These are phyloP conservation scores for Chernovozyma sophiae-reginae DNA, from an alignment of 1,139 yeast genomes.

Conservation along the genomic window DNA sequence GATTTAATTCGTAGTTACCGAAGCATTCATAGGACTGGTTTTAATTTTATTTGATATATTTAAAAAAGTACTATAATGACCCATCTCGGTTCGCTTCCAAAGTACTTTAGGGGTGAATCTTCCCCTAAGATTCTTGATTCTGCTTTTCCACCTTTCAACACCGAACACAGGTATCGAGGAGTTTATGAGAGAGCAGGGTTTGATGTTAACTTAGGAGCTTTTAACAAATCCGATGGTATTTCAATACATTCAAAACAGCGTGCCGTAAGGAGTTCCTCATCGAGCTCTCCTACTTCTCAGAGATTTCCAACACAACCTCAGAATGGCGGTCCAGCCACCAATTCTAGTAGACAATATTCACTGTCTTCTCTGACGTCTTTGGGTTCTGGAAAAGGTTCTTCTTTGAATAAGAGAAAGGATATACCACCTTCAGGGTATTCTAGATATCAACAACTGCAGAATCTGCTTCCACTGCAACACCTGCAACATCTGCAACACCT, in stretches of 20 bases:
- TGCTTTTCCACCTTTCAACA: slow-evolving; percentile 60
- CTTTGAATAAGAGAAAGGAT: not conserved
- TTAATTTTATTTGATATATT: not conserved
- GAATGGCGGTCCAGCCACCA: not conserved
- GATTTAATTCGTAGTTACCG: no score
- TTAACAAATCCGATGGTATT: not conserved
- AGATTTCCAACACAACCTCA: not conserved
- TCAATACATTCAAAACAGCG: slow-evolving; percentile 2
- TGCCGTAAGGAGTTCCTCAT: not conserved
- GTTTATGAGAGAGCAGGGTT: slow-evolving; percentile 68
- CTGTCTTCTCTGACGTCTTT: slow-evolving; percentile 1
- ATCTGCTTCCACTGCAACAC: no score
- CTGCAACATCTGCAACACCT: not conserved
- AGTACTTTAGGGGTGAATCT: slow-evolving; percentile 26
- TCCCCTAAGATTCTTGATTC: slow-evolving; percentile 33
- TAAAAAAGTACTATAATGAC: slow-evolving; percentile 3
- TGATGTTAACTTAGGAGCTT: slow-evolving; percentile 37
- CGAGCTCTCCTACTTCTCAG: slow-evolving; percentile 1
- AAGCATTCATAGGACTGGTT: not conserved
- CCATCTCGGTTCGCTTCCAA: slow-evolving; percentile 23
- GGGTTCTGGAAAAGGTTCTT: not conserved
- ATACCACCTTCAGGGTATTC: not conserved
- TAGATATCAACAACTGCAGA: not conserved
- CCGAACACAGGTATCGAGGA: slow-evolving; percentile 51
- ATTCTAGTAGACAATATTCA: not conserved